Percentiles rank a stretch among this genome's conserved stretches.
Evolutionary conservation across 139 green algal genomes (phyloP).

Genomic region (Trebouxia sp.): DNA sequence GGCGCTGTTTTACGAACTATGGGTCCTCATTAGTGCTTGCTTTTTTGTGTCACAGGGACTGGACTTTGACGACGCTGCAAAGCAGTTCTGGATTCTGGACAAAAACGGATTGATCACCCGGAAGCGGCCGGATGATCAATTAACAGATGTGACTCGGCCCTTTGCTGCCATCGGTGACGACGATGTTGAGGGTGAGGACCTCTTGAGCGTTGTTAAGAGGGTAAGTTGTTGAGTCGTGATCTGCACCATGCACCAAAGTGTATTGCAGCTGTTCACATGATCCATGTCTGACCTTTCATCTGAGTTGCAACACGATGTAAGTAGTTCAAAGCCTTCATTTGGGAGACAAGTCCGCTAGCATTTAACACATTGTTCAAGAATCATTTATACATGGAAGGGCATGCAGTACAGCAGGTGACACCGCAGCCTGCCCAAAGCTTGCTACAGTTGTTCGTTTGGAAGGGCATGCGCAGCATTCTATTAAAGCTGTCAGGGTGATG

Average conservation of each 20-base stretch:
- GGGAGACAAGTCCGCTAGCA: too few species aligned
- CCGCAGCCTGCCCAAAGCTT: too few species aligned
- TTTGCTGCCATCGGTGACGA: constrained; percentile 66
- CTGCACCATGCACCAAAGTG: background rate
- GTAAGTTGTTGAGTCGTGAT: constrained; percentile 1
- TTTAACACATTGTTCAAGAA: too few species aligned
- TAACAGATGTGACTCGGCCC: constrained; percentile 55
- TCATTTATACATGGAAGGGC: too few species aligned
- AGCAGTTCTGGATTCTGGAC: constrained; percentile 76
- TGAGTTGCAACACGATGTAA: too few species aligned
- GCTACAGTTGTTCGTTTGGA: too few species aligned
- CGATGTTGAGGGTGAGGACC: constrained; percentile 50
- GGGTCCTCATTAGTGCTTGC: too few species aligned
- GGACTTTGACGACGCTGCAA: constrained; percentile 49
- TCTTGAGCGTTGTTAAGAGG: constrained; percentile 66
- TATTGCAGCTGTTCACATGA: background rate
- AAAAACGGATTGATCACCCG: constrained; percentile 63
- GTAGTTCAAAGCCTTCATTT: too few species aligned
- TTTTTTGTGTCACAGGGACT: constrained; percentile 37
- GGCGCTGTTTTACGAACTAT: background rate
- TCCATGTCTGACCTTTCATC: background rate
- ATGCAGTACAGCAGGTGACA: too few species aligned
- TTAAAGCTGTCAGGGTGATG: too few species aligned
- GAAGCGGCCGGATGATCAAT: constrained; percentile 10
- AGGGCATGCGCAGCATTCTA: too few species aligned